Percentiles rank a stretch among this genome's conserved stretches.
These are phyloP conservation scores for Trypanosoma congolense DNA, from an alignment of 208 protist species.

Conservation along the genomic window DNA sequence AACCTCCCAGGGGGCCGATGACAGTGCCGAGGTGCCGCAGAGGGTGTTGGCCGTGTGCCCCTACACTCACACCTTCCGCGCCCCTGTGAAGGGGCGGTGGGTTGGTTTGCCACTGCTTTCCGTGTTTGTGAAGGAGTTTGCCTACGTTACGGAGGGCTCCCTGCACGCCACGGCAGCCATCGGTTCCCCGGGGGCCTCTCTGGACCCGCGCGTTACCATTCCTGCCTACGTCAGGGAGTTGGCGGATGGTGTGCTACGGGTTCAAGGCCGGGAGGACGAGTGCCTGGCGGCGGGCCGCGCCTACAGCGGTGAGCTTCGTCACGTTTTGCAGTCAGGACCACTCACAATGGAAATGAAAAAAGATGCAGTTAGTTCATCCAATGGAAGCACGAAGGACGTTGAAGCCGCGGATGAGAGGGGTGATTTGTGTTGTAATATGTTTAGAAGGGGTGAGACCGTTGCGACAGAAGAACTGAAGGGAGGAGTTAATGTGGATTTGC, in stretches of 20 bases:
- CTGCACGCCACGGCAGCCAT: slow-evolving; percentile 5
- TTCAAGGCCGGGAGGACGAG: slow-evolving; percentile 69
- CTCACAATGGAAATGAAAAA: too few species aligned
- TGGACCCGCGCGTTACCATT: slow-evolving; percentile 43
- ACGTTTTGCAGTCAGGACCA: background rate
- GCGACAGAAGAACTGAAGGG: background rate
- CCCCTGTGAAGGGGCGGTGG: slow-evolving; percentile 90
- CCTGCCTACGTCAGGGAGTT: slow-evolving; percentile 75
- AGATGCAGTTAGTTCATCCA: too few species aligned
- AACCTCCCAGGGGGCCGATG: background rate
- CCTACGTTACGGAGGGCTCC: slow-evolving; percentile 31
- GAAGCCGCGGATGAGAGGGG: too few species aligned
- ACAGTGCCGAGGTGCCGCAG: background rate
- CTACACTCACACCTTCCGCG: slow-evolving; percentile 83
- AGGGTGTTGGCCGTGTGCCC: slow-evolving; percentile 58
- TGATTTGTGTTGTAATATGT: background rate
- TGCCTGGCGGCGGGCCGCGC: slow-evolving; percentile 39
- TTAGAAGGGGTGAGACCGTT: background rate
- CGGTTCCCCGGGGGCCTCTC: slow-evolving; percentile 12
- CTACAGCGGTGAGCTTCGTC: slow-evolving; percentile 35
- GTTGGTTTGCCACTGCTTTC: slow-evolving; percentile 70
- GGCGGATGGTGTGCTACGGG: slow-evolving; percentile 42
- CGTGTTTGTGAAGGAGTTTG: slow-evolving; percentile 88
- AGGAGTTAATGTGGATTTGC: slow-evolving; percentile 8
- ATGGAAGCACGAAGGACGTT: too few species aligned